Evolutionary conservation across 805 yeast species (phyloP).

Genomic region (Teunomyces panamensis): DNA sequence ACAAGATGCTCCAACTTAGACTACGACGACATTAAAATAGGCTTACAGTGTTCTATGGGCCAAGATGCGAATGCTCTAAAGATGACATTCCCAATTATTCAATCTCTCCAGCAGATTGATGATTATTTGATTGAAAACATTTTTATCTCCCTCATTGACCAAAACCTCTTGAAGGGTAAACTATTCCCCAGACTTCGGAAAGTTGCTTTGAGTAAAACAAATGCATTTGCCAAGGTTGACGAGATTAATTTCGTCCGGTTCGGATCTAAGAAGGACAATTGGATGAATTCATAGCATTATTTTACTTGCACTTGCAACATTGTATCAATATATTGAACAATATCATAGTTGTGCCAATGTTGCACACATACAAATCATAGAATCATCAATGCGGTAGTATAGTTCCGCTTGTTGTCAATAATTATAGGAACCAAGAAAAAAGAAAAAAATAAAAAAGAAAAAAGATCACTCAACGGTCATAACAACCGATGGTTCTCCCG

Average conservation of each 20-base stretch:
- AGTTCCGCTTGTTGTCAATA: too few relatives aligned
- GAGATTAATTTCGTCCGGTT: constrained; percentile 16
- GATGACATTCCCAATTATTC: constrained; percentile 5
- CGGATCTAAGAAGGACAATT: constrained; percentile 9
- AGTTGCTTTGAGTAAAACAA: constrained; percentile 40
- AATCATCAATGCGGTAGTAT: too few relatives aligned
- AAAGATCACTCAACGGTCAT: not conserved
- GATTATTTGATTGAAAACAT: constrained; percentile 49
- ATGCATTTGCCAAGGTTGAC: constrained; percentile 38
- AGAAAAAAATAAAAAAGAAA: not conserved
- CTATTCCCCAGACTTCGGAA: constrained; percentile 39
- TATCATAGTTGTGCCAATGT: too few relatives aligned
- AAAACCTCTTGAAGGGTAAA: constrained; percentile 53
- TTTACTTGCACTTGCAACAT: too few relatives aligned
- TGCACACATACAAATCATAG: too few relatives aligned
- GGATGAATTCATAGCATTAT: constrained; percentile 10
- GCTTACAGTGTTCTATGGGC: constrained; percentile 15
- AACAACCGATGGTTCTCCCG: not conserved
- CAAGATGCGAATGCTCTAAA: not conserved
- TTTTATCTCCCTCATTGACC: constrained; percentile 50
- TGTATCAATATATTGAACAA: too few relatives aligned
- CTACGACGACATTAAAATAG: constrained; percentile 25
- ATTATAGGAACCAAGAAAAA: too few relatives aligned
- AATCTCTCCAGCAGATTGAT: constrained; percentile 15
- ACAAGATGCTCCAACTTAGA: constrained; percentile 25